Evolutionary conservation across 129 eudicot genomes (phyloP).

Genomic region (Flaveria trinervia): DNA sequence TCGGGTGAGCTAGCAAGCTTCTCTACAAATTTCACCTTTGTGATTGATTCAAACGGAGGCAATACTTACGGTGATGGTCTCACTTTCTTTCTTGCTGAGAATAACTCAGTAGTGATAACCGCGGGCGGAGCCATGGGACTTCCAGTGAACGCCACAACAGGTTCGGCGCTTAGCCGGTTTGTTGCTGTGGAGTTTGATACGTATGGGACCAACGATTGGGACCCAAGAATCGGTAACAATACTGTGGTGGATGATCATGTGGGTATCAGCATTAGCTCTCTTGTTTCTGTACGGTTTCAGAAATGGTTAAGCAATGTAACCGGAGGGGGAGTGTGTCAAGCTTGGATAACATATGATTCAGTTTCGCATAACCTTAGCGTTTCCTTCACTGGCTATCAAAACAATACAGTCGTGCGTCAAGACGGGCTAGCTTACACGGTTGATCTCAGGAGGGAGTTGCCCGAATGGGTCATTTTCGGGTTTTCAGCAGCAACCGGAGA

Average conservation of each 20-base stretch:
- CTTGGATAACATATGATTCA: not conserved
- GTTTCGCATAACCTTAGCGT: not conserved
- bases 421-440: too few species aligned
- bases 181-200: conserved; percentile 7
- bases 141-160: not conserved
- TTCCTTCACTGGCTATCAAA: too few species aligned
- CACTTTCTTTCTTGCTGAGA: not conserved
- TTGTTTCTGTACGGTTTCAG: too few species aligned
- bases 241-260: not conserved
- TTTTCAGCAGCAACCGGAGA: not conserved
- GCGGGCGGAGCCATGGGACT: not conserved
- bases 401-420: too few species aligned
- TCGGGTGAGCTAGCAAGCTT: not conserved
- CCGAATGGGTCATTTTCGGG: not conserved
- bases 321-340: not conserved
- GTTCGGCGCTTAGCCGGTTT: not conserved
- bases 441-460: too few species aligned
- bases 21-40: conserved; percentile 1
- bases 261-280: not conserved
- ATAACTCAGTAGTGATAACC: not conserved
- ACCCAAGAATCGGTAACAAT: not conserved
- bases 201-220: not conserved
- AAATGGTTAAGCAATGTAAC: not conserved
- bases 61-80: not conserved
- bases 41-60: not conserved